Conservation (phyloP, 1,139 yeast genomes). For the Suhomyces chickasaworum region DNA sequence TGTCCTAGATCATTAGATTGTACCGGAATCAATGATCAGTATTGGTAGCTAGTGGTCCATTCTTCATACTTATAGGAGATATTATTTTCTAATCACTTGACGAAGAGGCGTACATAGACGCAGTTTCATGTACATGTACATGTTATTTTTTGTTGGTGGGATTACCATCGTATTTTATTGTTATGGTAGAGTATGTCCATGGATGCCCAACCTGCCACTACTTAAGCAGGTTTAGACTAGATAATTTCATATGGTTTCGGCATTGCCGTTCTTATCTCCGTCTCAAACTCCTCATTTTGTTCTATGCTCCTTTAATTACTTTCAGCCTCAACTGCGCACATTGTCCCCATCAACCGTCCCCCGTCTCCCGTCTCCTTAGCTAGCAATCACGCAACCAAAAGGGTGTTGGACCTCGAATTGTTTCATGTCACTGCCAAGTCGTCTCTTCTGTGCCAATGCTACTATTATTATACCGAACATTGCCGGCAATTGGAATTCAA, state of each 20-base stretch:
- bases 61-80: no score
- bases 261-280: no score
- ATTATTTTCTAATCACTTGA: not conserved
- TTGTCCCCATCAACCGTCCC: no score
- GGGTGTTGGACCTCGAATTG: no score
- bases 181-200: not conserved
- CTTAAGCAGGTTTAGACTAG: slow-evolving; percentile 3
- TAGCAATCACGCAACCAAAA: no score
- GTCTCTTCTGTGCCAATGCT: not conserved
- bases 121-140: slow-evolving; percentile 3
- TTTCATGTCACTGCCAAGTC: not conserved
- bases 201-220: not conserved
- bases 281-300: no score
- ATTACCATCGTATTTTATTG: slow-evolving; percentile 4
- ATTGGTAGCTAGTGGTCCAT: no score
- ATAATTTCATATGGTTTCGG: not conserved
- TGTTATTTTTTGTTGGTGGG: not conserved
- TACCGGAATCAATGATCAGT: no score
- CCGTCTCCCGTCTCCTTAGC: no score
- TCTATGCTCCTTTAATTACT: no score
- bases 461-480: not conserved
- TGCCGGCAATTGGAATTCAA: not conserved
- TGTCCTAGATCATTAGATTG: no score
- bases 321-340: no score
- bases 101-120: not conserved